These are phyloP conservation scores for Canna indica DNA, from an alignment of 176 grass and related monocot species.

Conservation along the genomic window DNA sequence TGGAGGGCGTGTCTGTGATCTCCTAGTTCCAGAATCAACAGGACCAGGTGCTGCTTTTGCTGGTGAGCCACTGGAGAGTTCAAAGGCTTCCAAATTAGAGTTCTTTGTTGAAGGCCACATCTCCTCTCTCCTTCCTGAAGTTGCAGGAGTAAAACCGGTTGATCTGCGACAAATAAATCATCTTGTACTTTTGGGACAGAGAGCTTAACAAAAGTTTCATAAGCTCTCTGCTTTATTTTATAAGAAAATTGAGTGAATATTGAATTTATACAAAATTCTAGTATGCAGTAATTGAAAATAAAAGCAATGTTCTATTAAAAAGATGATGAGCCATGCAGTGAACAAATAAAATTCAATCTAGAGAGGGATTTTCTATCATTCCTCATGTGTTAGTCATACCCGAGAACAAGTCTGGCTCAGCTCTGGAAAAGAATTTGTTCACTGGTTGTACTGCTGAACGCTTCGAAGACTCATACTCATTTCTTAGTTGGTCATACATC, in stretches of 20 bases:
- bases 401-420: slow-evolving; percentile 55
- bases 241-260: neutral
- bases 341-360: slow-evolving; percentile 38
- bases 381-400: slow-evolving; percentile 44
- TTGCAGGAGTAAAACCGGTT: slow-evolving; percentile 59
- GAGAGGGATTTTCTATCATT: slow-evolving; percentile 28
- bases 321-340: neutral
- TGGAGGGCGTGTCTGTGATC: neutral
- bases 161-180: slow-evolving; percentile 72
- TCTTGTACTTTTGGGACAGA: slow-evolving; percentile 46
- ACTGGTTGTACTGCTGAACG: slow-evolving; percentile 62
- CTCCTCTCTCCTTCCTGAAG: slow-evolving; percentile 67
- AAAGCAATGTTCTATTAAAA: neutral
- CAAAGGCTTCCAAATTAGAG: slow-evolving; percentile 34
- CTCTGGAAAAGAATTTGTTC: slow-evolving; percentile 52
- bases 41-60: slow-evolving; percentile 29
- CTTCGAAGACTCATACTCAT: slow-evolving; percentile 57
- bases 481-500: slow-evolving; percentile 85
- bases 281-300: neutral
- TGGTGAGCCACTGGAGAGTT: slow-evolving; percentile 48
- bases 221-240: slow-evolving; percentile 6
- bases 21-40: slow-evolving; percentile 42
- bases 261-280: neutral
- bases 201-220: slow-evolving; percentile 29
- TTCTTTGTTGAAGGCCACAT: slow-evolving; percentile 40